Percentiles rank a stretch among this genome's conserved stretches.
Evolutionary conservation across 2,329 filamentous ascomycete genomes (phyloP).

Genomic region (Paecilomyces variotii): DNA sequence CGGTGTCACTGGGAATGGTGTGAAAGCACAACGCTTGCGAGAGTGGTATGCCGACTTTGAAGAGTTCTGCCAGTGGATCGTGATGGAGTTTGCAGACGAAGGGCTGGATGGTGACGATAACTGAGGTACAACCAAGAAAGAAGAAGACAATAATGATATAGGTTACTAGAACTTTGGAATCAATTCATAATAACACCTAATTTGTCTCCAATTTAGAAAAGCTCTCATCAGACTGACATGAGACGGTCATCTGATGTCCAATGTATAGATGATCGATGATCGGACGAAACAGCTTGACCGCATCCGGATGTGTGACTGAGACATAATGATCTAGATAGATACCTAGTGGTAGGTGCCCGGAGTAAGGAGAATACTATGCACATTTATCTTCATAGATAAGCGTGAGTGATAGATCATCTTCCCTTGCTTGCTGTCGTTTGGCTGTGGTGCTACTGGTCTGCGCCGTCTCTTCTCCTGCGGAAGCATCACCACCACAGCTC

Average conservation of each 20-base stretch:
- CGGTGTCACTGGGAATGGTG: slow-evolving; percentile 61
- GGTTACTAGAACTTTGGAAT: neutral
- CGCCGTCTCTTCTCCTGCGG: neutral
- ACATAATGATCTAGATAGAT: neutral
- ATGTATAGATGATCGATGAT: neutral
- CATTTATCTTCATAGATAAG: neutral
- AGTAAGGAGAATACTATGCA: neutral
- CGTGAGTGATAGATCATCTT: neutral
- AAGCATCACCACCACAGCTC: neutral
- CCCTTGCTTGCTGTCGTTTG: neutral
- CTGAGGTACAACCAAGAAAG: neutral
- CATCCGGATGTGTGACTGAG: neutral
- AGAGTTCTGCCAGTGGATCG: slow-evolving; percentile 82
- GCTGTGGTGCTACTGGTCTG: neutral
- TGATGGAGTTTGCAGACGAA: slow-evolving; percentile 61
- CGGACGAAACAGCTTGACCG: neutral
- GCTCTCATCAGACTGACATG: neutral
- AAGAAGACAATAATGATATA: no score
- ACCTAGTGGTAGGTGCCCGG: neutral
- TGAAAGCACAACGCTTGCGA: slow-evolving; percentile 64
- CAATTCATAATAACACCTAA: neutral
- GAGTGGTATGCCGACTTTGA: slow-evolving; percentile 82
- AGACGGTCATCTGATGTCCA: neutral
- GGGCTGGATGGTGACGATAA: slow-evolving; percentile 29
- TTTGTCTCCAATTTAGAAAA: neutral